Evolutionary conservation across 2,329 filamentous ascomycete species (phyloP).

Genomic region (Diaporthe vaccinii): DNA sequence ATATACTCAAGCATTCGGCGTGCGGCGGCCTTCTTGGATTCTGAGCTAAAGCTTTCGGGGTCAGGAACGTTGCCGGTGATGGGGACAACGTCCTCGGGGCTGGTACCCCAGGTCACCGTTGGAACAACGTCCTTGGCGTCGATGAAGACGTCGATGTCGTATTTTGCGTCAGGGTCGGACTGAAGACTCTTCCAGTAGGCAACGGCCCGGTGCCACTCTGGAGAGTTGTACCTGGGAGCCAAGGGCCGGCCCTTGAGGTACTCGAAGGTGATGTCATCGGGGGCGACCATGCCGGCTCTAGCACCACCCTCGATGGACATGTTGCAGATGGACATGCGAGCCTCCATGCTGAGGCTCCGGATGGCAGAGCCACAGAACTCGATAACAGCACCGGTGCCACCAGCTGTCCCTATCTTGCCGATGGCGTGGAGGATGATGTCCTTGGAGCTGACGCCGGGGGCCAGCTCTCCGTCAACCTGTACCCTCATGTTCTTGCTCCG

Average conservation of each 20-base stretch:
- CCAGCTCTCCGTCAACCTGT: constrained; percentile 91
- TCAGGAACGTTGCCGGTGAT: constrained; percentile 93
- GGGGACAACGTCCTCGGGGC: constrained; percentile 94
- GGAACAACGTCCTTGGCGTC: constrained; percentile 94
- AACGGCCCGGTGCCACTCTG: constrained; percentile 90
- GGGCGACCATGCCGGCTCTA: constrained; percentile 95
- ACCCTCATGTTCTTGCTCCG: constrained; percentile 99
- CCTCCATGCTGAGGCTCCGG: constrained; percentile 90
- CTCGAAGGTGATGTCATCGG: constrained; percentile 93
- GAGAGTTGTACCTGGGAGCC: constrained; percentile 85
- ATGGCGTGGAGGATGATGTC: constrained; percentile 95
- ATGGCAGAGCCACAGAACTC: constrained; percentile 98
- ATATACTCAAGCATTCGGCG: constrained; percentile 93
- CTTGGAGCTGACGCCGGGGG: constrained; percentile 94
- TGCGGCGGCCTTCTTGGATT: constrained; percentile 84
- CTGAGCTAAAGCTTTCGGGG: constrained; percentile 86
- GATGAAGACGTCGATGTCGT: constrained; percentile 89
- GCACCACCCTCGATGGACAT: constrained; percentile 99
- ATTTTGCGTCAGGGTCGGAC: constrained; percentile 90
- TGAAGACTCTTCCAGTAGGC: constrained; percentile 89
- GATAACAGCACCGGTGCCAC: constrained; percentile 93
- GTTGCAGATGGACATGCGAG: constrained; percentile 99
- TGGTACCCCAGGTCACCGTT: constrained; percentile 97
- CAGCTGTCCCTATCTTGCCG: constrained; percentile 93
- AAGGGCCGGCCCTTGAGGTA: constrained; percentile 94